Evolutionary conservation across 768 basidiomycete genomes (phyloP).

Genomic region (Lepiota subincarnata): DNA sequence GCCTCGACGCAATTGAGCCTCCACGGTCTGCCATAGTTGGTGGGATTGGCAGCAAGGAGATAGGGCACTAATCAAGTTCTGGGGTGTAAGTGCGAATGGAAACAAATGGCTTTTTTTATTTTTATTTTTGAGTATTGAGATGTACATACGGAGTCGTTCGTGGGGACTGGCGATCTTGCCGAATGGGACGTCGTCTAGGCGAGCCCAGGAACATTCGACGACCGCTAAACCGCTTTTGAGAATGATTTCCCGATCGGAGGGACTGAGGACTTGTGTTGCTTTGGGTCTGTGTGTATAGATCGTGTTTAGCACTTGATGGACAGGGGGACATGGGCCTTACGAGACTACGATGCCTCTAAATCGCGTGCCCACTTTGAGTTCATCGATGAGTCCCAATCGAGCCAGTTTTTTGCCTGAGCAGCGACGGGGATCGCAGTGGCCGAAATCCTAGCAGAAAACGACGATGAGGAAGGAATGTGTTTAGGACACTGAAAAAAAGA

Average conservation of each 20-base stretch:
- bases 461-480: background rate
- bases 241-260: constrained; percentile 80
- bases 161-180: constrained; percentile 89
- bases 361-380: constrained; percentile 77
- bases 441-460: constrained; percentile 74
- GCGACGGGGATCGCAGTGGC: constrained; percentile 90
- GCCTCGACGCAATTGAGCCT: constrained; percentile 92
- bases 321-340: constrained; percentile 44
- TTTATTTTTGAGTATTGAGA: background rate
- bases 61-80: constrained; percentile 72
- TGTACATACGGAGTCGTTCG: constrained; percentile 78
- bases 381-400: constrained; percentile 77
- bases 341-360: constrained; percentile 94
- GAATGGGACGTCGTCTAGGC: constrained; percentile 92
- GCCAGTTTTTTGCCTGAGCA: constrained; percentile 86
- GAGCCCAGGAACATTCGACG: constrained; percentile 99
- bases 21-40: constrained; percentile 98
- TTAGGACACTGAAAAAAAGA: constrained; percentile 13
- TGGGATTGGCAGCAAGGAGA: constrained; percentile 91
- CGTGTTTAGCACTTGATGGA: background rate
- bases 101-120: too few species aligned
- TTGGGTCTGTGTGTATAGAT: constrained; percentile 57
- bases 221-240: constrained; percentile 79
- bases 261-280: constrained; percentile 72
- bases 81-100: background rate